These are phyloP conservation scores for Eucalyptus guilfoylei DNA, from an alignment of 345 rosid species.

Conservation along the genomic window DNA sequence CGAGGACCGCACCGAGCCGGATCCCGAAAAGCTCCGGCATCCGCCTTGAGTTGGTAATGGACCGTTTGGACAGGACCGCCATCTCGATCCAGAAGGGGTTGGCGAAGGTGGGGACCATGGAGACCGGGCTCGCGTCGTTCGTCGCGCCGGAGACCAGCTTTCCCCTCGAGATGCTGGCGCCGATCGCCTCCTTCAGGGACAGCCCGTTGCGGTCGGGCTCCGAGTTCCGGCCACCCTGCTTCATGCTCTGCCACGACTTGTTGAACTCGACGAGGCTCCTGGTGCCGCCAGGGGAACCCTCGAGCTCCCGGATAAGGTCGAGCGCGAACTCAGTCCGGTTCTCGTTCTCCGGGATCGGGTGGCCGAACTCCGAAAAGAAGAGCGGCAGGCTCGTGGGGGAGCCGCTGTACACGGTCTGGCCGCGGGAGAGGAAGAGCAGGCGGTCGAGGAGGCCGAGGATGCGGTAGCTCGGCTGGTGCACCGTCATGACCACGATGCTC, in stretches of 20 bases:
- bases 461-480: constrained; percentile 88
- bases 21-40: constrained; percentile 78
- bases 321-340: constrained; percentile 80
- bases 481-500: constrained; percentile 84
- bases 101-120: constrained; percentile 79
- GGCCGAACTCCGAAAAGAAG: constrained; percentile 69
- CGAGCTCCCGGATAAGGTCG: constrained; percentile 76
- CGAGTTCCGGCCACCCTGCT: constrained; percentile 10
- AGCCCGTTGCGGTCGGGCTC: constrained; percentile 22
- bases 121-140: constrained; percentile 8
- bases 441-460: constrained; percentile 70
- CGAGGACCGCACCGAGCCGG: constrained; percentile 59
- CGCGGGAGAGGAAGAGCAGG: constrained; percentile 70
- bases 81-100: constrained; percentile 85
- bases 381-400: constrained; percentile 48
- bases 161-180: constrained; percentile 77
- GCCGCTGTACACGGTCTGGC: constrained; percentile 88
- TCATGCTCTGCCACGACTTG: constrained; percentile 63
- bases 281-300: constrained; percentile 78
- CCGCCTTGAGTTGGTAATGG: constrained; percentile 49
- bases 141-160: constrained; percentile 61
- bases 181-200: constrained; percentile 82
- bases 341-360: constrained; percentile 76
- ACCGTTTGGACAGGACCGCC: constrained; percentile 46
- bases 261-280: constrained; percentile 73